Percentiles rank a stretch among this genome's conserved stretches.
Conservation (phyloP, 495 filamentous ascomycete species). For the Aspergillus panamensis region DNA sequence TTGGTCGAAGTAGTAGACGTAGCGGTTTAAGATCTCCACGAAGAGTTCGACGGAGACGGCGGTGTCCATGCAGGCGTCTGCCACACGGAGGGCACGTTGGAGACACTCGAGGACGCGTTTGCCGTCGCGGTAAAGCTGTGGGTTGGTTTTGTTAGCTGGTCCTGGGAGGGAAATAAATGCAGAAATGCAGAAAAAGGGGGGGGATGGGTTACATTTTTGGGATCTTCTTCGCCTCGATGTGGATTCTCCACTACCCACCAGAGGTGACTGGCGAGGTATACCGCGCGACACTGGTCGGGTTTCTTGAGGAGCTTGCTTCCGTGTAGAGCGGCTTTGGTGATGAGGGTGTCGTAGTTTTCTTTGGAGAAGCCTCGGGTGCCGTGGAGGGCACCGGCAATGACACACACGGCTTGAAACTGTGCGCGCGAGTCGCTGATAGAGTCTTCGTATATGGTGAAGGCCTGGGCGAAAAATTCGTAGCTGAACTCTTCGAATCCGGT, state of each 20-base stretch:
- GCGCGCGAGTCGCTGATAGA: conserved; percentile 89
- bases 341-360: conserved; percentile 97
- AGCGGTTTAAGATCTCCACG: conserved; percentile 95
- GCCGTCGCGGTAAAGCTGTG: conserved; percentile 89
- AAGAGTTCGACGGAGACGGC: conserved; percentile 96
- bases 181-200: background rate
- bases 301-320: conserved; percentile 97
- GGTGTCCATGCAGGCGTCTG: conserved; percentile 99
- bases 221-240: conserved; percentile 75
- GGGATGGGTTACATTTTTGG: conserved; percentile 66
- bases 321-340: conserved; percentile 94
- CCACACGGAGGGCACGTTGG: conserved; percentile 90
- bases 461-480: conserved; percentile 98
- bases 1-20: conserved; percentile 99
- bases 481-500: conserved; percentile 91
- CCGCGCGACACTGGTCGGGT: conserved; percentile 94
- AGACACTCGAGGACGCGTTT: conserved; percentile 96
- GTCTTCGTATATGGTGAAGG: conserved; percentile 97
- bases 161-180: background rate
- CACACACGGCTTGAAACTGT: conserved; percentile 95
- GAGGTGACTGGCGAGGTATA: conserved; percentile 91
- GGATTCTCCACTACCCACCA: conserved; percentile 96
- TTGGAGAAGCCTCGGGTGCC: conserved; percentile 81
- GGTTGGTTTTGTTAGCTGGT: background rate
- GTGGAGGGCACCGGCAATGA: conserved; percentile 87